These are phyloP conservation scores for Antitrichia curtipendula DNA, from an alignment of 225 moss, liverwort and hornwort species.

Conservation along the genomic window DNA sequence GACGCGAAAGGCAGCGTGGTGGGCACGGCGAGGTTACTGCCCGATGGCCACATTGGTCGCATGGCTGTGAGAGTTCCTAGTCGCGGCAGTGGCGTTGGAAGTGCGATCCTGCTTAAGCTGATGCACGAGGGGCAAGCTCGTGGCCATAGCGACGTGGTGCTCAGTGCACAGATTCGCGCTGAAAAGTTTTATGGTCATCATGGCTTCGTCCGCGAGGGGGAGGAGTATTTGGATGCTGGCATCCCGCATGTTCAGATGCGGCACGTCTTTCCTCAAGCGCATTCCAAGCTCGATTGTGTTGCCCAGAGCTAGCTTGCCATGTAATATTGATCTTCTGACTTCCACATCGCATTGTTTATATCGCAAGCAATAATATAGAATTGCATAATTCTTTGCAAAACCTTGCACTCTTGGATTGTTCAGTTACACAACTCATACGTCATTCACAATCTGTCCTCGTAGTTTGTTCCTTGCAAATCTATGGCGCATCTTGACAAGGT, in stretches of 20 bases:
- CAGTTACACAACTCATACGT: background rate
- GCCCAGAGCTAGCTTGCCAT: background rate
- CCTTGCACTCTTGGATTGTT: background rate
- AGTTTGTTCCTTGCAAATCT: background rate
- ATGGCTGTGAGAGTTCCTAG: constrained; percentile 21
- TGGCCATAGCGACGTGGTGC: constrained; percentile 8
- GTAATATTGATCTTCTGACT: background rate
- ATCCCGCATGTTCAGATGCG: constrained; percentile 37
- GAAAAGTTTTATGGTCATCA: constrained; percentile 25
- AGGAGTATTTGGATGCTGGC: constrained; percentile 25
- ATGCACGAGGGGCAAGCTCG: constrained; percentile 21
- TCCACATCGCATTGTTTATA: background rate
- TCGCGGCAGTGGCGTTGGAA: constrained; percentile 24
- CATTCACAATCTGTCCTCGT: background rate
- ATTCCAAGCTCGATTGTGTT: background rate
- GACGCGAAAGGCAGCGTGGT: background rate
- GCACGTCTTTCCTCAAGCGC: background rate
- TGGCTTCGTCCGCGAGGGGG: constrained; percentile 29
- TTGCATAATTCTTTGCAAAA: background rate
- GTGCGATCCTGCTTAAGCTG: constrained; percentile 3
- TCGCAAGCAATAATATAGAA: background rate
- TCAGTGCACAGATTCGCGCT: constrained; percentile 22
- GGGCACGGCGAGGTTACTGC: constrained; percentile 25
- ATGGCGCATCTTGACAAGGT: background rate
- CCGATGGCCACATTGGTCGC: constrained; percentile 32